Evolutionary conservation across 1,284 basidiomycete species (phyloP), one percentile per base, ranked within the genome.

Genomic region (Ganoderma resinaceum): DNA sequence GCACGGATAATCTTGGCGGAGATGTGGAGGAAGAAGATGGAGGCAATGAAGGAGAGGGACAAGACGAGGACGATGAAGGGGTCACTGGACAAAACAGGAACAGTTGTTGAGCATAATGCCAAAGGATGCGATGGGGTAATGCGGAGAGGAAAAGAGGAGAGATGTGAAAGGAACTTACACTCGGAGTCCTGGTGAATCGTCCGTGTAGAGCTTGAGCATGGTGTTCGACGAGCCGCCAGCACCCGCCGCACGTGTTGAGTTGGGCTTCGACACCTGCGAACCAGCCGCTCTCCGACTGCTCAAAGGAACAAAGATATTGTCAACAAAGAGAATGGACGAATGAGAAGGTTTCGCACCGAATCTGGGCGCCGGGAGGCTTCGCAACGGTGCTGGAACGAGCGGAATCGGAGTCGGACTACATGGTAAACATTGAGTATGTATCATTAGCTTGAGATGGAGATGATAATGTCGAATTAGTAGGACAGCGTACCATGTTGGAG

Each of bases 1-100:
- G 90, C 89, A 73, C 95, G 91, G 80, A 97, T 95, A 79, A 98
- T 84, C 85, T 98, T 98, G 76, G 95, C 96, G 66, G 96, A 93
- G 80, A 99, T 97, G 83, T 99, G 97, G 60, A 99, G 93, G 90
- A 97, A 96, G 88, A 99, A 98, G 80, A 99, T 98, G 68, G 96
- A 98, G 67, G 92, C 96, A 82, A 99, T 98, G 87, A 99, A 99
- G 40, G 95, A 96, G 70, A 99, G 90, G 31, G 97, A 98, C 53
- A 99, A 91, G 72, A 99, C 95, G 70, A 99, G 91, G 73, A 99
- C 97, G 75, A 99, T 97, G 83, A 97, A 98, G 7, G 97, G 97
- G 83, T 99, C 97, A 74, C 96, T 98, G 78, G 57, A 59, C 55
- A 62, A 72, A 42, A 38, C 11, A 49, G 23, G 18, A 26, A 29